phyloP scores from a whole-genome alignment of 805 yeast genomes.

The Candida incommunis region DNA sequence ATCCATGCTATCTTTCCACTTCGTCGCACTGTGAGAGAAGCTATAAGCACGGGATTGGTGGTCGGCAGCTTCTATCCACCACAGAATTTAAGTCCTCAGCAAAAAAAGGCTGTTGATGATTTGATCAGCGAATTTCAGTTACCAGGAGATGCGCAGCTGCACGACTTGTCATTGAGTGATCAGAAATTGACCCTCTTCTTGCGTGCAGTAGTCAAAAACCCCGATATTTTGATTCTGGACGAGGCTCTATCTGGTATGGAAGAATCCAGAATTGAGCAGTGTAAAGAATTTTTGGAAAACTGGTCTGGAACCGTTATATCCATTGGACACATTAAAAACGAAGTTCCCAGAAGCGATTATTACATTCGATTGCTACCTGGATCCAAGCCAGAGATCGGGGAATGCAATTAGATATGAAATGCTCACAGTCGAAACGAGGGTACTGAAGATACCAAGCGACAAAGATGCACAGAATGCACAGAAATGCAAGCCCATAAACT shows the following conservation, averaged over 20 bases:
- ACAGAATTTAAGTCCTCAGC: conserved; percentile 23
- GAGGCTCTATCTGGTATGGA: conserved; percentile 92
- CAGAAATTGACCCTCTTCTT: conserved; percentile 70
- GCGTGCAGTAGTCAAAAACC: conserved; percentile 65
- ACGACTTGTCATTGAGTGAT: conserved; percentile 46
- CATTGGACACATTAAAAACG: conserved; percentile 74
- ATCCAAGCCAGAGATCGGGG: not conserved
- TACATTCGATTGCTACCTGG: conserved; percentile 22
- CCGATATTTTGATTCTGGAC: conserved; percentile 67
- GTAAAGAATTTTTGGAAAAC: conserved; percentile 36
- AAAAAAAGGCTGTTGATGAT: conserved; percentile 27
- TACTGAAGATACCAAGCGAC: not conserved
- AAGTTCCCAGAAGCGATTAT: conserved; percentile 58
- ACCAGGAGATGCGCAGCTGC: conserved; percentile 30
- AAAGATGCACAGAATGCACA: not conserved
- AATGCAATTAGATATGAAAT: no score
- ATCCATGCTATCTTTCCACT: conserved; percentile 73
- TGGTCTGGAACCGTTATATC: conserved; percentile 62
- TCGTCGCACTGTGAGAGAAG: conserved; percentile 35
- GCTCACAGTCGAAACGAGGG: not conserved
- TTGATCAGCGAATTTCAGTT: conserved; percentile 36
- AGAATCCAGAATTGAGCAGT: conserved; percentile 38
- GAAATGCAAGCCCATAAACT: not conserved
- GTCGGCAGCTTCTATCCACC: conserved; percentile 53
- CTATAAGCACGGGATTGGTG: conserved; percentile 59